A percentile compares a stretch with the other conserved stretches of the same genome.
phyloP scores from a whole-genome alignment of 495 filamentous ascomycete species.

The Penicillium pancosmium region DNA sequence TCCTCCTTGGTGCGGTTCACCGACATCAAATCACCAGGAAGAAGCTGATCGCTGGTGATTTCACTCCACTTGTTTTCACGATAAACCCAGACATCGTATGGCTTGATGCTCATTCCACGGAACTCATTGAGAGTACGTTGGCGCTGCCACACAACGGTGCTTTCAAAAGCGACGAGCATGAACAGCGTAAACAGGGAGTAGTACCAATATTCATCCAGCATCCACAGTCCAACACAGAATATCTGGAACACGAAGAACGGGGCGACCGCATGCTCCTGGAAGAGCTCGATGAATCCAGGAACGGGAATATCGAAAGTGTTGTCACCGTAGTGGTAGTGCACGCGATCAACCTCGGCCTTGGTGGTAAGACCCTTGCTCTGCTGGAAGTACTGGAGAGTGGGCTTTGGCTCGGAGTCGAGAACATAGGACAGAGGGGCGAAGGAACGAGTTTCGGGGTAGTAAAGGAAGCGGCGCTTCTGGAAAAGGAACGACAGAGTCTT shows the following conservation, averaged over 20 bases:
- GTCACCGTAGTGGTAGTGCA: constrained; percentile 91
- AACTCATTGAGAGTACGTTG: constrained; percentile 97
- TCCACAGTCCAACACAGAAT: constrained; percentile 98
- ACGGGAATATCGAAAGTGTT: constrained; percentile 99
- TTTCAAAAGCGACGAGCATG: constrained; percentile 97
- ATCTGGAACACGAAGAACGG: constrained; percentile 99
- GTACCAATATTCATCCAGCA: constrained; percentile 99
- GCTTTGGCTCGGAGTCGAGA: constrained; percentile 82
- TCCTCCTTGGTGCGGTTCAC: constrained; percentile 96
- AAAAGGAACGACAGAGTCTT: constrained; percentile 88
- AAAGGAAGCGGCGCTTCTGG: constrained; percentile 96
- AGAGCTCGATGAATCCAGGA: constrained; percentile 91
- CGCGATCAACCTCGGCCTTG: constrained; percentile 69
- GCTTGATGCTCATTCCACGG: constrained; percentile 98
- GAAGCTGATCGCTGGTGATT: constrained; percentile 87
- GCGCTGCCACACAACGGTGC: constrained; percentile 98
- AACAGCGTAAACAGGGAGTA: constrained; percentile 98
- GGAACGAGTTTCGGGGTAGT: constrained; percentile 62
- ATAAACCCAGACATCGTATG: constrained; percentile 90
- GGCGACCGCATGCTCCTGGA: constrained; percentile 96
- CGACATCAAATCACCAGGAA: constrained; percentile 95
- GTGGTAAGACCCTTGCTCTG: constrained; percentile 70
- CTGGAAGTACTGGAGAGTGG: constrained; percentile 75
- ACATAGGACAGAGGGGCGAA: constrained; percentile 85
- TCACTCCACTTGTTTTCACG: constrained; percentile 84